Evolutionary conservation across 2,329 filamentous ascomycete species (phyloP), one percentile per base, ranked within the genome.

Genomic region (Colletotrichum sp.): DNA sequence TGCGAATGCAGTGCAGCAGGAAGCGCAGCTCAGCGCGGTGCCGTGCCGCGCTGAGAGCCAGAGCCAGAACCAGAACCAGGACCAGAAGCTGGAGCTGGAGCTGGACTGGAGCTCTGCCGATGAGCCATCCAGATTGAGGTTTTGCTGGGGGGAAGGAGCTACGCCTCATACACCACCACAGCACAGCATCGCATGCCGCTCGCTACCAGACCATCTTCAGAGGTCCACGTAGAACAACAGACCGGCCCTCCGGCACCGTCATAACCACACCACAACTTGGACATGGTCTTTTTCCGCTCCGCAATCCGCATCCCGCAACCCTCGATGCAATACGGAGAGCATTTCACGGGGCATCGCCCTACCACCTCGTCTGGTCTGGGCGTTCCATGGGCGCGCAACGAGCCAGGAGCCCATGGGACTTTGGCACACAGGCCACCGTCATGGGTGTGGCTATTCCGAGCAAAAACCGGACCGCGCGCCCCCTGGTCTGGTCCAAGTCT

Each of bases 361-460:
- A 52, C 64, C 26, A 52, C 34, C 15, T 30, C 57, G 32, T 62
- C 36, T 65, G 68, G 72, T 49, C 52, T 71, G 49, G 68, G 68
- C 52, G 68, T 62, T 26, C 24, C 71, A 71, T 49, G 57, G 57
- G 39, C 39, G 39, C 39, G 39, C 39, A 44, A 44, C 8, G 71
- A 66, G 32, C 49, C 36, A 52, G 13, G 26, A 55, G 44, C 39
- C 62, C 66, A 65, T 36, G 59, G 39, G 39, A 44, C 39, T 44
- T 44, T 44, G 39, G 39, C 39, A 44, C 39, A 44, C 39, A 44
- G 71, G 66, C 39, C 71, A 63, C 49, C 26, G 34, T 28, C 62
- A 75, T 63, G 72, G 49, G 62, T 75, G 62, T 66, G 52, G 62
- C 72, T 72, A 67, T 75, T 67, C 68, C 60, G 60, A 75, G 60